Evolutionary conservation across 164 flowering plant genomes (phyloP), one percentile per base, ranked within the genome.

Genomic region (Piper longum): DNA sequence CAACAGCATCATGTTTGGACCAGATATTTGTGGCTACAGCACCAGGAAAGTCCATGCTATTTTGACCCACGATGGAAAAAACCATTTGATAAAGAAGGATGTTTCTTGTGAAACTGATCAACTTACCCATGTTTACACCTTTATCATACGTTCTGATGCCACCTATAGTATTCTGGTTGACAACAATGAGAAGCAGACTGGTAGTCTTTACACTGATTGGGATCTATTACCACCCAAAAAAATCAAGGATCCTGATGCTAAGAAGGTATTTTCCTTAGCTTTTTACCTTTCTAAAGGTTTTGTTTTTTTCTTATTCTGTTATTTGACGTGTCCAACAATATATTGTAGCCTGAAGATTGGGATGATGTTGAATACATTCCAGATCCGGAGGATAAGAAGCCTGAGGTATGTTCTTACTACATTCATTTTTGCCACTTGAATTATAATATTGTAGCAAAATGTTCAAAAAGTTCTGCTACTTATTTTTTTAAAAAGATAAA

Each of bases 1-100:
- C 45, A 16, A 64, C 76, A 80, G 83, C 73, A 43, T 80, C 57
- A 80, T 77, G 83, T 77, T 77, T 72, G 81, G 83, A 68, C 81
- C 83, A 5, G 83, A 80, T 65, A 48, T 80, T 59, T 80, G 83
- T 66, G 83, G 83, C 64, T 65, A 76, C 44, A 73, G 75, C 68
- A 75, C 74, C 19, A 80, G 74, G 71, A 80, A 80, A 58, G 79
- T 80, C 57, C 83, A 80, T 68, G 71, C 76, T 14, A 77, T 80
- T 51, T 61, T 73, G 54, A 77, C 83, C 40, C 78, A 75, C 48
- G 76, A 75, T 59, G 83, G 83, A 41, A 78, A 77, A 63, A 80
- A 73, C 61, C 77, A 77, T 26, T 74, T 77, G 54, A 60, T 80
- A 43, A 77, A 77, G 65, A 80, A 80, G 67, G 81, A 80, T 17